phyloP scores from a whole-genome alignment of 2,329 filamentous ascomycete species.

The Alternaria burnsii region DNA sequence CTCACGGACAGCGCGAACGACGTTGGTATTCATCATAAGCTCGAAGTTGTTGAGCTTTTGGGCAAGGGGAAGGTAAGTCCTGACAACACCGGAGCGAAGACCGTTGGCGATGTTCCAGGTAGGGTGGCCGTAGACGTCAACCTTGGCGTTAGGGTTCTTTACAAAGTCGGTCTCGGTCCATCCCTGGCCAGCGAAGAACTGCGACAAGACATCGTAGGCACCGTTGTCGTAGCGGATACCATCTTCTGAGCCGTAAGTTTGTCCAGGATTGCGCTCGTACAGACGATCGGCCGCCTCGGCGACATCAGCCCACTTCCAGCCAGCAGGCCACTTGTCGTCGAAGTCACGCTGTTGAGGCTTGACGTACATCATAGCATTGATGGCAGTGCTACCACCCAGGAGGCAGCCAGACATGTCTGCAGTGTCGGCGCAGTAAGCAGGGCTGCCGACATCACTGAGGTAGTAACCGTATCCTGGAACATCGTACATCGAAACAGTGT shows the following conservation, averaged over 20 bases:
- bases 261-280: slow-evolving; percentile 76
- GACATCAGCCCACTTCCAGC: slow-evolving; percentile 74
- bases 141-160: slow-evolving; percentile 66
- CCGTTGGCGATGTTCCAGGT: slow-evolving; percentile 72
- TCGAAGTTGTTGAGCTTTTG: slow-evolving; percentile 69
- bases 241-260: slow-evolving; percentile 70
- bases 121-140: slow-evolving; percentile 67
- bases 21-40: slow-evolving; percentile 71
- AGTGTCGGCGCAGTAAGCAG: slow-evolving; percentile 66
- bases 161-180: slow-evolving; percentile 73
- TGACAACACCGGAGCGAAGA: slow-evolving; percentile 72
- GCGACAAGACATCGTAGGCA: slow-evolving; percentile 69
- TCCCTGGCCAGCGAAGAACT: slow-evolving; percentile 66
- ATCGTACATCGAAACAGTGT: slow-evolving; percentile 49
- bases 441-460: slow-evolving; percentile 39
- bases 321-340: slow-evolving; percentile 74
- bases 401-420: slow-evolving; percentile 76
- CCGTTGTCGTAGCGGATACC: slow-evolving; percentile 70
- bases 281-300: slow-evolving; percentile 66
- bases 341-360: slow-evolving; percentile 63
- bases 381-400: slow-evolving; percentile 70
- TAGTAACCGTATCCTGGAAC: slow-evolving; percentile 50
- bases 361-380: slow-evolving; percentile 61
- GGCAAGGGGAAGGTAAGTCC: slow-evolving; percentile 73
- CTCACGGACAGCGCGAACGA: slow-evolving; percentile 69